Conservation (phyloP, 805 yeast species). For the Millerozyma acaciae region DNA sequence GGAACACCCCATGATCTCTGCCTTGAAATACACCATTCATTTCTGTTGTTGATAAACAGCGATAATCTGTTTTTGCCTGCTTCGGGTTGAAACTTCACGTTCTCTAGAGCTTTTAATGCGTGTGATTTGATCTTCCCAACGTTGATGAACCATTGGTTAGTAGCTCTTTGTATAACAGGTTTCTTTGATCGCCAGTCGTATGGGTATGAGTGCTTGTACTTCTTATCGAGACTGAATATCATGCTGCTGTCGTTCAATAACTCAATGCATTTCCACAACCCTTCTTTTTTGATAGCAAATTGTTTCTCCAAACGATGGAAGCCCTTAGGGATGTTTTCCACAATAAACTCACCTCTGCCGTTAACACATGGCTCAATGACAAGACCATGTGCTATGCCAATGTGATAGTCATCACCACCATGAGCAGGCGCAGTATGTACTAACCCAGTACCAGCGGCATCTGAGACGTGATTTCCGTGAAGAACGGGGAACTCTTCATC, state of each 20-base stretch:
- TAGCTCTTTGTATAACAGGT: conserved; percentile 91
- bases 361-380: conserved; percentile 76
- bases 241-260: conserved; percentile 41
- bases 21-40: conserved; percentile 97
- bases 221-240: conserved; percentile 45
- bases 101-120: conserved; percentile 56
- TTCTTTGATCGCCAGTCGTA: conserved; percentile 96
- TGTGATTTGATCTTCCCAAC: conserved; percentile 65
- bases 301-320: conserved; percentile 45
- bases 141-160: conserved; percentile 96
- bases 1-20: conserved; percentile 99
- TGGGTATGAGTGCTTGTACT: conserved; percentile 81
- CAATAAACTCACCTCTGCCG: conserved; percentile 61
- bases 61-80: conserved; percentile 66
- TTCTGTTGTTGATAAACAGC: conserved; percentile 71
- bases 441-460: conserved; percentile 84
- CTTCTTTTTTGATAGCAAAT: conserved; percentile 22
- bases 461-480: conserved; percentile 79
- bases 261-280: conserved; percentile 50
- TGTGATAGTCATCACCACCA: conserved; percentile 86
- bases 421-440: conserved; percentile 99
- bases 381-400: conserved; percentile 57
- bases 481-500: conserved; percentile 53
- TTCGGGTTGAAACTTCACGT: conserved; percentile 71
- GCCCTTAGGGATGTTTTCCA: conserved; percentile 45